phyloP scores from a whole-genome alignment of 371 early-diverging fungal species.

The Blyttiomyces sp. region DNA sequence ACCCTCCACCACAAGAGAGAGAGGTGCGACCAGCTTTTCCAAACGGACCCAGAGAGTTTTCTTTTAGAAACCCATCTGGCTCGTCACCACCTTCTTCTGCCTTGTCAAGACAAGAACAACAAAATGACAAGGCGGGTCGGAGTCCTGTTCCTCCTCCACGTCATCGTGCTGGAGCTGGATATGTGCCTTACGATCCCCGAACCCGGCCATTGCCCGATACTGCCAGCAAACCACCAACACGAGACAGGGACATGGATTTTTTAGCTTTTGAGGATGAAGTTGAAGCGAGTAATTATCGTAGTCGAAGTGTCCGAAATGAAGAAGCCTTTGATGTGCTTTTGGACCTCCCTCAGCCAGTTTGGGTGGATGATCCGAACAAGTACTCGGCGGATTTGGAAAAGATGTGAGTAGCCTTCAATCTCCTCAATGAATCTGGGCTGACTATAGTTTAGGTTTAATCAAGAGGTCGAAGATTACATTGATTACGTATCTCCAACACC shows the following conservation, averaged over 20 bases:
- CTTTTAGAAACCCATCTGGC: no score
- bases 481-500: constrained; percentile 73
- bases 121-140: no score
- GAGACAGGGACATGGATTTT: constrained; percentile 7
- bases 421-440: background rate
- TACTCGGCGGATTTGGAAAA: constrained; percentile 30
- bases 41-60: no score
- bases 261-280: constrained; percentile 7
- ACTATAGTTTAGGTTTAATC: constrained; percentile 46
- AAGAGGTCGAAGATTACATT: constrained; percentile 72
- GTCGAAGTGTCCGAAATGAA: background rate
- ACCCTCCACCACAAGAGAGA: no score
- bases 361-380: constrained; percentile 31
- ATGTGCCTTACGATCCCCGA: no score
- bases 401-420: constrained; percentile 20
- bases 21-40: no score
- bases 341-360: constrained; percentile 41
- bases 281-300: constrained; percentile 1
- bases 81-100: no score
- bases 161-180: no score
- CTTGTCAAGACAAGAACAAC: no score
- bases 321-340: constrained; percentile 21
- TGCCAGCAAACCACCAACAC: background rate
- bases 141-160: no score
- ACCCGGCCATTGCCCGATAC: no score